These are phyloP conservation scores for Monosporozyma aerobia DNA, from an alignment of 805 yeast species.

Conservation along the genomic window DNA sequence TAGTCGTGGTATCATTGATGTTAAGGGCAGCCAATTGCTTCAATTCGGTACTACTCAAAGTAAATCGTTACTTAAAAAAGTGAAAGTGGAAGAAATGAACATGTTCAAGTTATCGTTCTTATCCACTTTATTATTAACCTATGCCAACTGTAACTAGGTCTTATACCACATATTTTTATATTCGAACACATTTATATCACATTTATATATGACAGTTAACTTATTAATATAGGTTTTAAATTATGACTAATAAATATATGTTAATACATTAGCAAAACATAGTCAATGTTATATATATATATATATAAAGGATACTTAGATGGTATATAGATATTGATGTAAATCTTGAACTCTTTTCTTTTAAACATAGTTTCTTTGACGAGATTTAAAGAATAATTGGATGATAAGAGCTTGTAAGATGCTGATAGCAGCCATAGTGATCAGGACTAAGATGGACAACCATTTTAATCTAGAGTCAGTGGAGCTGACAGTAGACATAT, in stretches of 20 bases:
- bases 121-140: constrained; percentile 19
- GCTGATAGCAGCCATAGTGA: constrained; percentile 70
- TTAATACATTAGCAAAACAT: no score
- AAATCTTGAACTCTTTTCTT: background rate
- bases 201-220: no score
- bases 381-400: constrained; percentile 63
- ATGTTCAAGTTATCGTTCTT: constrained; percentile 20
- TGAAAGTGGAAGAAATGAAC: constrained; percentile 16
- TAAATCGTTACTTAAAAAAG: constrained; percentile 10
- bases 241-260: no score
- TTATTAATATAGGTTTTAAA: no score
- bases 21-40: constrained; percentile 9
- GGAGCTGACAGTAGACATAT: constrained; percentile 80
- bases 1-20: constrained; percentile 18
- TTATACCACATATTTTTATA: no score
- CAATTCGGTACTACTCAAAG: constrained; percentile 10
- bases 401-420: constrained; percentile 70
- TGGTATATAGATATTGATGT: background rate
- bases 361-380: constrained; percentile 33
- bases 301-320: background rate
- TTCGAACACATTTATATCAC: background rate
- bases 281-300: no score
- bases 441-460: constrained; percentile 62
- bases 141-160: constrained; percentile 3
- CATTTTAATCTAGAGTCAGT: constrained; percentile 73